Evolutionary conservation across 2,329 filamentous ascomycete species (phyloP).

Genomic region (Simplicillium sp.): DNA sequence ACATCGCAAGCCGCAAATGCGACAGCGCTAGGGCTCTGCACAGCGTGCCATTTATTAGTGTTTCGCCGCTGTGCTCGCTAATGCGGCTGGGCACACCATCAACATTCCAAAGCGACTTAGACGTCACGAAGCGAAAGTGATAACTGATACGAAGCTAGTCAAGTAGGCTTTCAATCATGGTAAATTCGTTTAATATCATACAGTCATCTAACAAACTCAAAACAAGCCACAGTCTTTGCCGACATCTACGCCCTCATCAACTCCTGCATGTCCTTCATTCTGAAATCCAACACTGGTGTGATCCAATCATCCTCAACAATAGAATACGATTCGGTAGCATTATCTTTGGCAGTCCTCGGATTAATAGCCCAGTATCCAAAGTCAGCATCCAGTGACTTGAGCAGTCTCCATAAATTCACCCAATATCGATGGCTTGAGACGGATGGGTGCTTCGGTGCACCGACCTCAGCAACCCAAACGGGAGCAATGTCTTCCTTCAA

Average conservation of each 20-base stretch:
- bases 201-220: no score
- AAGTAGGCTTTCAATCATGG: no score
- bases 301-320: slow-evolving; percentile 55
- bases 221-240: no score
- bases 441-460: slow-evolving; percentile 42
- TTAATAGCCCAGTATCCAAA: slow-evolving; percentile 66
- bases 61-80: no score
- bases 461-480: slow-evolving; percentile 62
- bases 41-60: no score
- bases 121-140: no score
- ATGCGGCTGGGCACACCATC: no score
- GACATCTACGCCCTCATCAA: slow-evolving; percentile 27
- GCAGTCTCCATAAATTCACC: slow-evolving; percentile 50
- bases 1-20: no score
- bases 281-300: slow-evolving; percentile 52
- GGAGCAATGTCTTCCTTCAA: slow-evolving; percentile 36
- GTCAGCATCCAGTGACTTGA: slow-evolving; percentile 49
- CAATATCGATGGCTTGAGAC: slow-evolving; percentile 56
- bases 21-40: no score
- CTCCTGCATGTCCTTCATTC: slow-evolving; percentile 51
- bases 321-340: slow-evolving; percentile 50
- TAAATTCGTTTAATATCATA: no score
- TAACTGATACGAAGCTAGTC: no score
- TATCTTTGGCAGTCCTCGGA: slow-evolving; percentile 50
- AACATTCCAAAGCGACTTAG: no score